phyloP scores from a whole-genome alignment of 1,284 basidiomycete genomes.

The Lignosus rhinocerotis region DNA sequence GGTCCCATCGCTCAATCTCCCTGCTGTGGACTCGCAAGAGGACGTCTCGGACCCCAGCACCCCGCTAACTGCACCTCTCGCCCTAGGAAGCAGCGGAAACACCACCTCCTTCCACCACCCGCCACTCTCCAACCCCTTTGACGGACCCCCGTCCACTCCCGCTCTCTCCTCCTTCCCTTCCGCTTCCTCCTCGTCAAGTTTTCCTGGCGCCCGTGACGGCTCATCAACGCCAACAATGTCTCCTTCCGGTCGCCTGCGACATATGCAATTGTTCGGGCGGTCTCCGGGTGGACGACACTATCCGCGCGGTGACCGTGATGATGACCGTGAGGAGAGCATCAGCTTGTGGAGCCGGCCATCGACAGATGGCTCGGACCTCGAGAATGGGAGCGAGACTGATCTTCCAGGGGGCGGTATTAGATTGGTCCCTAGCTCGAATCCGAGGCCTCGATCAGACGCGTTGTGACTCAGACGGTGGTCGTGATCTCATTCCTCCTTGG shows the following conservation, averaged over 20 bases:
- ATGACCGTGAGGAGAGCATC: constrained; percentile 42
- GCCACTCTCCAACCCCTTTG: constrained; percentile 31
- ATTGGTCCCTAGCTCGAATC: constrained; percentile 28
- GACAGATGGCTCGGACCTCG: constrained; percentile 22
- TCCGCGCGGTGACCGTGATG: constrained; percentile 33
- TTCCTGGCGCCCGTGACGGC: constrained; percentile 12
- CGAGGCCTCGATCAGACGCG: constrained; percentile 14
- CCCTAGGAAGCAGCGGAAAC: constrained; percentile 15
- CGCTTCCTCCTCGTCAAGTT: constrained; percentile 9
- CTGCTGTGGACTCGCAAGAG: constrained; percentile 16
- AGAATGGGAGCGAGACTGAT: constrained; percentile 17
- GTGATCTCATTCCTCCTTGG: background rate
- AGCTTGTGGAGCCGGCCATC: constrained; percentile 35
- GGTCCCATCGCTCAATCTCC: constrained; percentile 6
- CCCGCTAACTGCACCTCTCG: constrained; percentile 36
- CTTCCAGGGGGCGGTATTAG: constrained; percentile 28
- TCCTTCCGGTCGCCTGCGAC: constrained; percentile 15
- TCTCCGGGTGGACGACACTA: constrained; percentile 33
- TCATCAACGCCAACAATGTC: constrained; percentile 8
- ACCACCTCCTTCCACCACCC: constrained; percentile 24
- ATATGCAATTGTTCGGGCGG: constrained; percentile 24
- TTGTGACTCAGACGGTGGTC: constrained; percentile 1
- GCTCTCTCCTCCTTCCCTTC: constrained; percentile 32
- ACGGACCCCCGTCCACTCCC: constrained; percentile 33
- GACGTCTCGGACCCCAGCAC: constrained; percentile 17